Evolutionary conservation across 495 filamentous ascomycete genomes (phyloP), one percentile per base, ranked within the genome.

Genomic region (Aspergillus haitiensis): DNA sequence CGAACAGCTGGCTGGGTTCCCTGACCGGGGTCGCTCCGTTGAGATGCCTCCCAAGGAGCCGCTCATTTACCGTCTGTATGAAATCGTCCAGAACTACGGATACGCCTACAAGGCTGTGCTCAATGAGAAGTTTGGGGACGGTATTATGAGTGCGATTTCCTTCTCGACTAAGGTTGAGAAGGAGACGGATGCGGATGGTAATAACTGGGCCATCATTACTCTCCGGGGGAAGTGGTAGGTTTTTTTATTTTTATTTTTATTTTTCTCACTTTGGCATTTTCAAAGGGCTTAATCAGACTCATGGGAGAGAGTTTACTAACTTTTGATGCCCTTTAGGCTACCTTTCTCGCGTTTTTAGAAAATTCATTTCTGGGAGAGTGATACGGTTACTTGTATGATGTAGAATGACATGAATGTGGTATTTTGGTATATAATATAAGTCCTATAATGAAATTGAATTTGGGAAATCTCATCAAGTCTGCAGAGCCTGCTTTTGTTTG

Each of bases 51-150:
- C 94, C 34, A 87, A 85, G 55, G 94, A 98, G 68, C 94, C 94
- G 13, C 74, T 97, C 62, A 93, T 98, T 69, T 98, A 98, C 70
- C 81, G 94, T 0, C 71, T 98, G 57, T 98, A 91, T 74, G 94
- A 98, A 81, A 91, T 98, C 71, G 88, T 98, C 67, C 93, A 97
- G 83, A 98, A 96, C 70, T 98, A 98, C 69, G 94, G 94, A 6
- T 94, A 95, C 73, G 90, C 94, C 21, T 97, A 94, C 74, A 98
- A 98, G 82, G 93, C 92, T 7, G 81, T 98, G 8, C 72, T 98
- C 72, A 98, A 98, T 69, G 94, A 98, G 84, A 98, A 97, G 79
- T 97, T 98, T 76, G 94, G 94, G 0, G 94, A 98, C 74, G 94
- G 94, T 0, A 98, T 98, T 67, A 97, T 98, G 94, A 96, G 91